Percentiles rank a stretch among this genome's conserved stretches.
phyloP scores from a whole-genome alignment of 176 grass and related monocot species.

The Oryza glumipatula region DNA sequence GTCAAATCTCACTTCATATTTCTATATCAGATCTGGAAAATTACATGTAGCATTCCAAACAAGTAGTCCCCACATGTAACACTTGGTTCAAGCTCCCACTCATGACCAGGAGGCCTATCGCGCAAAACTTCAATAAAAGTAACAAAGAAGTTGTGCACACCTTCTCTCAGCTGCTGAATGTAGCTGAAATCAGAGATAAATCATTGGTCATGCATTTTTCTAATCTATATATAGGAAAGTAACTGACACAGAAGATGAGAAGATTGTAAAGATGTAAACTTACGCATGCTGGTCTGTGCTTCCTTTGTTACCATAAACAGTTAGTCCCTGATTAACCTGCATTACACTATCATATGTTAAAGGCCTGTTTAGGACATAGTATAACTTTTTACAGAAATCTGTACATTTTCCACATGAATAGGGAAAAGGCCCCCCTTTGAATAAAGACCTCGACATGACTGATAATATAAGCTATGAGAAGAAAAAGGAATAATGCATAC shows the following conservation, averaged over 20 bases:
- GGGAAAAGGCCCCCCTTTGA: not conserved
- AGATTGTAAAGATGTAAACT: conserved; percentile 34
- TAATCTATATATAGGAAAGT: conserved; percentile 9
- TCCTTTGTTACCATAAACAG: conserved; percentile 99
- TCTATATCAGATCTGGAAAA: not conserved
- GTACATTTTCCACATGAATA: not conserved
- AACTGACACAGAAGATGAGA: conserved; percentile 16
- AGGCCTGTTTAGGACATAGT: not conserved
- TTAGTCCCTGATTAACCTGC: conserved; percentile 99
- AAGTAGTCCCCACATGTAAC: conserved; percentile 99
- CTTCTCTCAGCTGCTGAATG: conserved; percentile 99
- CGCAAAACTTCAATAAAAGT: conserved; percentile 96
- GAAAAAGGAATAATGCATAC: conserved; percentile 45
- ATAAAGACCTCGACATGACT: not conserved
- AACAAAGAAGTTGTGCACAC: conserved; percentile 97
- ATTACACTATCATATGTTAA: not conserved
- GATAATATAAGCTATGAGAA: conserved; percentile 27
- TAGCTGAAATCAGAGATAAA: conserved; percentile 61
- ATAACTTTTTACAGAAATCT: not conserved
- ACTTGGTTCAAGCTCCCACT: conserved; percentile 99
- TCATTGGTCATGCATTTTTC: not conserved
- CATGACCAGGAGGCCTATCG: conserved; percentile 91
- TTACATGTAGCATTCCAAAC: conserved; percentile 98
- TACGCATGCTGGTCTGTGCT: conserved; percentile 99
- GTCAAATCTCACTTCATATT: not conserved